Evolutionary conservation across 306 rosid species (phyloP).

Genomic region (Cotoneaster glaucophyllus): DNA sequence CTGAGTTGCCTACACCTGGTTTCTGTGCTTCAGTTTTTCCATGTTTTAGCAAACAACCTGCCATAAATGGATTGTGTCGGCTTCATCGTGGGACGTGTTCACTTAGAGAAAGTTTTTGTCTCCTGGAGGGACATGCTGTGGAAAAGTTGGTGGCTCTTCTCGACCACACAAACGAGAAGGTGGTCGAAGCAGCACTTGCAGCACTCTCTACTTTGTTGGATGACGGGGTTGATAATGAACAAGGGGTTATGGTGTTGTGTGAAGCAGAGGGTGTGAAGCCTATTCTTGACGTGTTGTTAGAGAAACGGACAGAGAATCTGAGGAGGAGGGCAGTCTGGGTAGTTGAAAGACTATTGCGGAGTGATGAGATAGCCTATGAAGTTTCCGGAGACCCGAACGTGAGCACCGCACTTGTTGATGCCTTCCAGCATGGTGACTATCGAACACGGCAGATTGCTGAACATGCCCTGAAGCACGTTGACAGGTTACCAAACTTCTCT

Average conservation of each 20-base stretch:
- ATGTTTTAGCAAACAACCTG: constrained; percentile 58
- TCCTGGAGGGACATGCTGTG: constrained; percentile 74
- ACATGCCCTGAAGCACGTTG: constrained; percentile 89
- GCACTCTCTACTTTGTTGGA: constrained; percentile 80
- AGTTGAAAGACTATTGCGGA: constrained; percentile 84
- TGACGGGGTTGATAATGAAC: constrained; percentile 76
- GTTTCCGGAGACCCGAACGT: constrained; percentile 82
- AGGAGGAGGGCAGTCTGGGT: constrained; percentile 91
- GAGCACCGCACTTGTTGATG: constrained; percentile 93
- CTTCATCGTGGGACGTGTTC: constrained; percentile 81
- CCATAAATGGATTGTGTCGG: constrained; percentile 61
- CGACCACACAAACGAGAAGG: constrained; percentile 85
- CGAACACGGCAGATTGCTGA: constrained; percentile 94
- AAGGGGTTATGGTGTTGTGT: constrained; percentile 68
- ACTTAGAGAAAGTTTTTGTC: constrained; percentile 75
- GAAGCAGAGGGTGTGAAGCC: constrained; percentile 75
- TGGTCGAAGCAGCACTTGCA: constrained; percentile 92
- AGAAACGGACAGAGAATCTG: constrained; percentile 73
- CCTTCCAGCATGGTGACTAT: constrained; percentile 91
- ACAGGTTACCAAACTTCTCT: constrained; percentile 95
- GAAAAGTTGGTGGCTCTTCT: constrained; percentile 73
- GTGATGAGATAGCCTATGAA: constrained; percentile 66
- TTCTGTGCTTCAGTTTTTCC: constrained; percentile 68
- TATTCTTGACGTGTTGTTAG: constrained; percentile 70
- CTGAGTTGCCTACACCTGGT: constrained; percentile 51